Conservation (phyloP, 169 alveolate species). For the Theileria sp. region DNA sequence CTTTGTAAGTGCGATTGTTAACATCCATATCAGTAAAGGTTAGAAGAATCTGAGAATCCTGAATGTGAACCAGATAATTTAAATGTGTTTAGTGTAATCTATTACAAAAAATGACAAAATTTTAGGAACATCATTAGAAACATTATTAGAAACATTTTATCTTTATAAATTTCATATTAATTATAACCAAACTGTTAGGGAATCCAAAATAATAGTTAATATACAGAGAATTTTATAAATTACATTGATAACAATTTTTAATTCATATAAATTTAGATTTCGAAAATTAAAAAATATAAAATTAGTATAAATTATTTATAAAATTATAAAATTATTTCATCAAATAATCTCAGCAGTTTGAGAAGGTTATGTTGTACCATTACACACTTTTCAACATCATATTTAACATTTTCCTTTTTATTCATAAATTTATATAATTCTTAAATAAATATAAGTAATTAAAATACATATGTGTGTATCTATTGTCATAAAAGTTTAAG, state of each 20-base stretch:
- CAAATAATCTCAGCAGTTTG: neutral
- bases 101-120: neutral
- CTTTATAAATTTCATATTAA: neutral
- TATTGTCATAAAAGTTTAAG: constrained; percentile 29
- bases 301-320: too few species aligned
- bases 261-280: too few species aligned
- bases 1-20: neutral
- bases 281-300: too few species aligned
- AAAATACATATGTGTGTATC: neutral
- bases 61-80: neutral
- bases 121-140: too few species aligned
- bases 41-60: neutral
- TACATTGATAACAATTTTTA: neutral
- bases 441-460: neutral
- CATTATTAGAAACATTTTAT: too few species aligned
- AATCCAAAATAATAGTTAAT: neutral
- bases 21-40: neutral
- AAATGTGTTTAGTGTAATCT: neutral
- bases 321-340: neutral
- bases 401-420: neutral
- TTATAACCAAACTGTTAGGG: neutral
- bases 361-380: neutral
- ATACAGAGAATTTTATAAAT: neutral
- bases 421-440: neutral
- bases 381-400: neutral